Evolutionary conservation across 192 early-diverging fungal genomes (phyloP).

Genomic region (Backusella psychrophila): DNA sequence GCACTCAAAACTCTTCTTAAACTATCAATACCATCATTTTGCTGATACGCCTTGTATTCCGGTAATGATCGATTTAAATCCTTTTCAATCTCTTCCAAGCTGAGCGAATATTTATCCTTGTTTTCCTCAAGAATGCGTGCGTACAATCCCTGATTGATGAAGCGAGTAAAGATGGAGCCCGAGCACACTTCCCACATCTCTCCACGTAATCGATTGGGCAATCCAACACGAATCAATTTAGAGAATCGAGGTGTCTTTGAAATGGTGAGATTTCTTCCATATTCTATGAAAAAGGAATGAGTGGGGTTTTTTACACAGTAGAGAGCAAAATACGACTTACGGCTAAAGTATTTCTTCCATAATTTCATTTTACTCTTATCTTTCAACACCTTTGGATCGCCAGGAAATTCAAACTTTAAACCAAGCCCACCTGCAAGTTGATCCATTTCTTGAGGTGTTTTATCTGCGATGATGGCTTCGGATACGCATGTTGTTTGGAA

Average conservation of each 20-base stretch:
- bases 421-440: conserved; percentile 63
- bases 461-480: conserved; percentile 67
- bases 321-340: no score
- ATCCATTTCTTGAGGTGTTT: conserved; percentile 44
- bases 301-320: no score
- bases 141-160: conserved; percentile 79
- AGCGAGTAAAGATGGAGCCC: conserved; percentile 79
- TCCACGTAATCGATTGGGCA: conserved; percentile 80
- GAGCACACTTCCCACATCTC: conserved; percentile 90
- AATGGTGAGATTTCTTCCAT: conserved; percentile 81
- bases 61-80: conserved; percentile 83
- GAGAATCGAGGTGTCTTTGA: conserved; percentile 78
- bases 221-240: conserved; percentile 77
- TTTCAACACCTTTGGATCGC: conserved; percentile 56
- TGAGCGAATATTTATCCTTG: conserved; percentile 59
- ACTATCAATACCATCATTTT: conserved; percentile 76
- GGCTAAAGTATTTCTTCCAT: conserved; percentile 48
- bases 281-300: conserved; percentile 23
- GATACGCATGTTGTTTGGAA: conserved; percentile 81
- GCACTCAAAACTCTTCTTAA: conserved; percentile 77
- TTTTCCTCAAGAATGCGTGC: conserved; percentile 61
- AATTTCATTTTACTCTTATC: conserved; percentile 29
- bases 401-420: conserved; percentile 69
- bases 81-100: conserved; percentile 90
- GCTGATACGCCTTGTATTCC: conserved; percentile 83